Evolutionary conservation across 2,329 filamentous ascomycete species (phyloP).

Genomic region (Didymosphaeria variabile): DNA sequence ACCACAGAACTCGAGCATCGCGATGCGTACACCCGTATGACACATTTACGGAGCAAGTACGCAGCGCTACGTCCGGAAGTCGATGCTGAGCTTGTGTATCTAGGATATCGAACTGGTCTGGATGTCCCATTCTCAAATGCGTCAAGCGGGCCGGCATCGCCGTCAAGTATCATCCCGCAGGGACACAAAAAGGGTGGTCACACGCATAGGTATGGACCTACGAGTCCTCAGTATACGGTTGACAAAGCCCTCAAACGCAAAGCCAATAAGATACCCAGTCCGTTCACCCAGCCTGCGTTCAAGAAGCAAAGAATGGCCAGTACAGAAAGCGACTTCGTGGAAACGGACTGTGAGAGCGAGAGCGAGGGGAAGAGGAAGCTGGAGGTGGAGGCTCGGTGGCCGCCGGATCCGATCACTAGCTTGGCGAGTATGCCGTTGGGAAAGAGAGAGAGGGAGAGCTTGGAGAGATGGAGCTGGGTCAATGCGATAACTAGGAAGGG

Average conservation of each 20-base stretch:
- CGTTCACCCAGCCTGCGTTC: background rate
- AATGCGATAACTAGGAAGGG: background rate
- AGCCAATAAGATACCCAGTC: background rate
- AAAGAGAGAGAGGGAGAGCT: background rate
- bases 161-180: background rate
- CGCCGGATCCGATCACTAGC: background rate
- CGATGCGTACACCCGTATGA: background rate
- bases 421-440: background rate
- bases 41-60: background rate
- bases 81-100: background rate
- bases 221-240: conserved; percentile 10
- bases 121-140: background rate
- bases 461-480: background rate
- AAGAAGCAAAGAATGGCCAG: background rate
- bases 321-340: background rate
- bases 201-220: conserved; percentile 8
- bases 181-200: background rate
- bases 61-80: background rate
- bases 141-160: background rate
- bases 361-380: background rate
- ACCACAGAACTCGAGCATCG: background rate
- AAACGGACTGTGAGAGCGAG: conserved; percentile 4
- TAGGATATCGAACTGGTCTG: background rate
- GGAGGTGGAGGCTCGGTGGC: background rate
- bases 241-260: conserved; percentile 17